Base-by-base conservation (phyloP, 129 eudicot species). In the Logfia minima region DNA sequence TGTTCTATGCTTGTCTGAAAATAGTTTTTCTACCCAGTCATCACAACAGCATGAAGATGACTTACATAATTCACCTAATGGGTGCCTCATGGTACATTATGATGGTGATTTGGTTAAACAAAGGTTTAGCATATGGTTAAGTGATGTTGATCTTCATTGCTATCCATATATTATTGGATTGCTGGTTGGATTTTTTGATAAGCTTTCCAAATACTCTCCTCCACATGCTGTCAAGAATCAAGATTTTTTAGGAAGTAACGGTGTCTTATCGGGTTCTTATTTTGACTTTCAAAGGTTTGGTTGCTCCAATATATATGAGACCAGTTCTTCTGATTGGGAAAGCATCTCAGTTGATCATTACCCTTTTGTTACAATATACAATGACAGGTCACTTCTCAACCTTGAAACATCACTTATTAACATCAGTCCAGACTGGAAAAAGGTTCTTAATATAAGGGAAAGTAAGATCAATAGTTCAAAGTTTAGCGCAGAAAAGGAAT, bases 101-200 rank as follows among this genome's bases (percentile, higher is more conserved):
- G 81, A 74, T 77, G 88, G 62, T 69, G 77, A 78, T 35, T 21
- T 71, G 24, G 48, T 83, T 39, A 70, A 61, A 58, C 79, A 83
- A 34, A 79, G 61, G 75, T 86, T 37, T 76, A 84, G 75, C 58
- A 56, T 86, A 53, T 74, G 79, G 74, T 72, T 92, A 60, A 91
- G 71, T 58, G 84, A 88, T 82, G 58, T 82, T 64, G 94, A 95
- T 55, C 66, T 95, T 84, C 92, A 91, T 79, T 87, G 92, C 84
- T 85, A 91, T 82, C 99, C 97, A 26, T 69, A 77, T 77, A 71
- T 95, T 62, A 79, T 88, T 48, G 86, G 90, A 45, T 69, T 84
- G 64, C 79, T 95, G 75, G 75, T 79, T 71, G 85, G 79, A 29
- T 95, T 95, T 84, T 81, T 83, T 22, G 79, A 89, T 78, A 85